phyloP scores from a whole-genome alignment of 257 asterid species.

The Cruciata laevipes region DNA sequence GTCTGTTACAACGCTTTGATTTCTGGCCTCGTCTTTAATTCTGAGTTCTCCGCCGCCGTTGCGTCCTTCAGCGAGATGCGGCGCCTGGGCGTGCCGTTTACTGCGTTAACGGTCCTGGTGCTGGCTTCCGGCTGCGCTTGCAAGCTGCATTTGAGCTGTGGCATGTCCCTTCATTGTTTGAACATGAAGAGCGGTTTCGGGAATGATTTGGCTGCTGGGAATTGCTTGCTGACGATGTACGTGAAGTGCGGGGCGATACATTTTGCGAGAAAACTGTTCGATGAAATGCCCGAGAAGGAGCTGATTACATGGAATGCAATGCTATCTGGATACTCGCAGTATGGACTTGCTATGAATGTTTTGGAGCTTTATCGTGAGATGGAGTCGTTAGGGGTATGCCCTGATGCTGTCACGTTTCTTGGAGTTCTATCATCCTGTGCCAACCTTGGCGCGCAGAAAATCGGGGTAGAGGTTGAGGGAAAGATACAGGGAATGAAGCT shows the following conservation, averaged over 20 bases:
- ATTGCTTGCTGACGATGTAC: constrained; percentile 84
- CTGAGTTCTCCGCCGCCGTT: constrained; percentile 33
- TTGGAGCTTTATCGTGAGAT: constrained; percentile 62
- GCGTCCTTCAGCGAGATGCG: constrained; percentile 53
- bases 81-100: constrained; percentile 26
- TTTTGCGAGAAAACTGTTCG: constrained; percentile 51
- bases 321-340: constrained; percentile 84
- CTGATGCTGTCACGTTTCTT: constrained; percentile 77
- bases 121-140: constrained; percentile 58
- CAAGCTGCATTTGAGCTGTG: constrained; percentile 41
- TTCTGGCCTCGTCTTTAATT: constrained; percentile 49
- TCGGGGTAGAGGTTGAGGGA: constrained; percentile 60
- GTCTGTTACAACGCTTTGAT: constrained; percentile 83
- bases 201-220: constrained; percentile 46
- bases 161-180: constrained; percentile 61
- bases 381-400: constrained; percentile 40
- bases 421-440: constrained; percentile 84
- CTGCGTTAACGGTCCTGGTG: constrained; percentile 59
- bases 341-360: constrained; percentile 60
- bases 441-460: constrained; percentile 61
- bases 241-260: constrained; percentile 50
- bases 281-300: constrained; percentile 39
- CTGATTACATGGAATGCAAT: constrained; percentile 93
- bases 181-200: constrained; percentile 39
- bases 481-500: constrained; percentile 34